Percentiles rank a stretch among this genome's conserved stretches.
Conservation (phyloP, 2,329 filamentous ascomycete genomes). For the Calycina marina region DNA sequence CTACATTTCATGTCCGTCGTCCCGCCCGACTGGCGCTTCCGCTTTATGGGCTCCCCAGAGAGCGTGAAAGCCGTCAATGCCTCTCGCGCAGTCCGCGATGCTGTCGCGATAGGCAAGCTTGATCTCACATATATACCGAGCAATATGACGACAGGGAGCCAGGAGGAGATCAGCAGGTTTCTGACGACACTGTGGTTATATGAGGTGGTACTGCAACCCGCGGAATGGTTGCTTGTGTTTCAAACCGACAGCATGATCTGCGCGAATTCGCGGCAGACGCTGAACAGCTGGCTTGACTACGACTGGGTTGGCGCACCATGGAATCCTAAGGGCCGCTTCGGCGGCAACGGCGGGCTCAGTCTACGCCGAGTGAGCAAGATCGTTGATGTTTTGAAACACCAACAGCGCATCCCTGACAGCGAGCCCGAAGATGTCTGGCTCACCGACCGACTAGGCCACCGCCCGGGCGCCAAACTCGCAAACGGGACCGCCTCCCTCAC, state of each 20-base stretch:
- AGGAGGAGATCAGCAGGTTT: slow-evolving; percentile 36
- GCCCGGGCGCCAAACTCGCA: slow-evolving; percentile 33
- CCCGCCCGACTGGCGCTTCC: slow-evolving; percentile 40
- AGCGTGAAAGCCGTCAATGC: slow-evolving; percentile 31
- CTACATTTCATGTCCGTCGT: slow-evolving; percentile 40
- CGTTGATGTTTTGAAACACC: slow-evolving; percentile 33
- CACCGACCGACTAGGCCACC: slow-evolving; percentile 34
- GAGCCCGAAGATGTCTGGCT: slow-evolving; percentile 44
- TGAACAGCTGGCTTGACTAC: slow-evolving; percentile 12
- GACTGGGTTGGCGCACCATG: slow-evolving; percentile 24
- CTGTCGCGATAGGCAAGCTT: slow-evolving; percentile 26
- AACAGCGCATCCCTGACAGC: slow-evolving; percentile 28
- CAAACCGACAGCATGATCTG: slow-evolving; percentile 40
- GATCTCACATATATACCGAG: slow-evolving; percentile 35
- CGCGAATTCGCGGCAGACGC: slow-evolving; percentile 25
- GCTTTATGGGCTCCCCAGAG: slow-evolving; percentile 34
- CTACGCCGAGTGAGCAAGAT: slow-evolving; percentile 38
- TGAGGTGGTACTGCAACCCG: slow-evolving; percentile 30
- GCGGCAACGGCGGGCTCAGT: slow-evolving; percentile 25
- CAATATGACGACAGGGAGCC: slow-evolving; percentile 33
- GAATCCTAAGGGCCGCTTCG: slow-evolving; percentile 20
- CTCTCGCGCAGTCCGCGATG: slow-evolving; percentile 29
- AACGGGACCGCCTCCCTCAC: slow-evolving; percentile 33
- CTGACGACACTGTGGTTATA: slow-evolving; percentile 37
- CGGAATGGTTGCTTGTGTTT: slow-evolving; percentile 38